phyloP scores from a whole-genome alignment of 2,329 filamentous ascomycete species.

The Fusarium begoniae region DNA sequence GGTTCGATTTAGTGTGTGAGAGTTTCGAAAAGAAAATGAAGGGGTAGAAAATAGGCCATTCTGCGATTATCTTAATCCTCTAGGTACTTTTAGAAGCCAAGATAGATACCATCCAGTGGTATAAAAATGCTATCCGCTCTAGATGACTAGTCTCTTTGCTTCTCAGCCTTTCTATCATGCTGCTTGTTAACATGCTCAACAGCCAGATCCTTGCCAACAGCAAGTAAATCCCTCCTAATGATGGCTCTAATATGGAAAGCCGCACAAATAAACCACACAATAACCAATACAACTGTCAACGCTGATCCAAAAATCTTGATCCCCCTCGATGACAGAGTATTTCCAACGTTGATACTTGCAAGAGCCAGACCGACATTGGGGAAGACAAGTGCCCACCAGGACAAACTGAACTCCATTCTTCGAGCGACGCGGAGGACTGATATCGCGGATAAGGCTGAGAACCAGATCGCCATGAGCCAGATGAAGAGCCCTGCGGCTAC shows the following conservation, averaged over 20 bases:
- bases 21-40: not conserved
- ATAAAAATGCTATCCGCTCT: fast-evolving
- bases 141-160: not conserved
- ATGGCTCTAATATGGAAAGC: not conserved
- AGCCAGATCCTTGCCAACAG: slow-evolving; percentile 13
- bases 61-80: no score
- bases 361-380: slow-evolving; percentile 17
- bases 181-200: slow-evolving; percentile 6
- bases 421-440: not conserved
- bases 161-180: slow-evolving; percentile 2
- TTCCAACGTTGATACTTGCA: slow-evolving; percentile 13
- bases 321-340: not conserved
- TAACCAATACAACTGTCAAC: not conserved
- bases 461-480: slow-evolving; percentile 20
- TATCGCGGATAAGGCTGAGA: not conserved
- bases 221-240: not conserved
- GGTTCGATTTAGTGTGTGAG: fast-evolving
- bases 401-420: slow-evolving; percentile 4
- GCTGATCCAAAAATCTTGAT: not conserved
- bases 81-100: not conserved
- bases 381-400: slow-evolving; percentile 19
- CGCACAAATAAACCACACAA: slow-evolving; percentile 6
- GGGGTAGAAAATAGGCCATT: fast-evolving
- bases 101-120: fast-evolving
- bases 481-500: slow-evolving; percentile 13